Evolutionary conservation across 2,329 filamentous ascomycete species (phyloP), one percentile per base, ranked within the genome.

Genomic region (Chrysosphaeria jannelii): DNA sequence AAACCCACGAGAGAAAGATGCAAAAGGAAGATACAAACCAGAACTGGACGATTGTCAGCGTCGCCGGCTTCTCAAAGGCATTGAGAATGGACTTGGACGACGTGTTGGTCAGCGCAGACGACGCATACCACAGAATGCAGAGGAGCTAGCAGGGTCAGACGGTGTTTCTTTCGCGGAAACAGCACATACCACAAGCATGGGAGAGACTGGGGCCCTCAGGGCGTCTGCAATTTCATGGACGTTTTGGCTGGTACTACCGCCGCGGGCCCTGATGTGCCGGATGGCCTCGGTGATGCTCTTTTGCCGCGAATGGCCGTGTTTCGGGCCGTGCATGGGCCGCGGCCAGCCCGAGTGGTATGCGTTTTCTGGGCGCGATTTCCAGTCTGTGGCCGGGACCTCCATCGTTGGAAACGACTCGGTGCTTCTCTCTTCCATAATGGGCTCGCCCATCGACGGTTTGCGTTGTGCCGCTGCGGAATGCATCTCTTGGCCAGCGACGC

Each of bases 51-150:
- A 90, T 55, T 2, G 81, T 93, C 35, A 93, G 57, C 11, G 81
- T 91, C 15, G 85, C 71, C 2, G 81, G 81, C 44, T 76, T 85
- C 28, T 74, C 65, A 33, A 91, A 75, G 20, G 75, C 72, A 34
- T 76, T 91, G 30, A 93, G 54, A 38, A 97, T 97, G 10, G 81
- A 74, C 48, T 97, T 97, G 24, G 85, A 91, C 13, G 85, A 93
- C 3, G 85, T 91, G 42, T 93, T 97, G 30, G 85, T 91, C 34
- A 93, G 51, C 30, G 88, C 85, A 20, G 81, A 93, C 13, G 79
- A 89, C 41, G 72, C 59, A 50, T 93, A 97, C 85, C 85, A 93
- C 38, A 81, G 47, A 27, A 79, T 48, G 45, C 81, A 93, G 23
- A 91, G 64, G 23, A 58, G 46, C 81, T 91, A 16, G 3, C 16